These are phyloP conservation scores for Candida manassasensis DNA, from an alignment of 805 yeast species.

Conservation along the genomic window DNA sequence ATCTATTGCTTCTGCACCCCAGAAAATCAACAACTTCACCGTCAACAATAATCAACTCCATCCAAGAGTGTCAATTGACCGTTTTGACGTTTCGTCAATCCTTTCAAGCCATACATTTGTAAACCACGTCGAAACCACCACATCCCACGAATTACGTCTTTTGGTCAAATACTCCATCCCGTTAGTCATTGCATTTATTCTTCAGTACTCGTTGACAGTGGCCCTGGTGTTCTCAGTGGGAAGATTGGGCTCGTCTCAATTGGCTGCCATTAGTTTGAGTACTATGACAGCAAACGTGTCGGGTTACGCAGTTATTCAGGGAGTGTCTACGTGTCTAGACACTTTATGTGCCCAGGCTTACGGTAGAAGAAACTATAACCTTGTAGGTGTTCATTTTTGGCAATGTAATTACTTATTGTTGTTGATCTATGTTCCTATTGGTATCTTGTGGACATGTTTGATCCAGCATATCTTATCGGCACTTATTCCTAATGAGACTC, in stretches of 20 bases:
- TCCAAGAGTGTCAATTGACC: slow-evolving; percentile 8
- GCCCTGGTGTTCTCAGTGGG: slow-evolving; percentile 79
- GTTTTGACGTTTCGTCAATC: slow-evolving; percentile 17
- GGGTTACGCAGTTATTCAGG: slow-evolving; percentile 71
- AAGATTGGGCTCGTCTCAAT: slow-evolving; percentile 61
- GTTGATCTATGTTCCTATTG: slow-evolving; percentile 50
- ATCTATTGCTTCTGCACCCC: slow-evolving; percentile 32
- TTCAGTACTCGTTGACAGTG: slow-evolving; percentile 69
- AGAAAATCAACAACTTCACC: slow-evolving; percentile 8
- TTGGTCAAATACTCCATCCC: slow-evolving; percentile 48
- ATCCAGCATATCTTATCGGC: slow-evolving; percentile 44
- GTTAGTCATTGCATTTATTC: slow-evolving; percentile 57
- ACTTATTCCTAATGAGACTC: slow-evolving; percentile 18
- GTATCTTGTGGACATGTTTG: slow-evolving; percentile 55
- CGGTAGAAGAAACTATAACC: slow-evolving; percentile 59
- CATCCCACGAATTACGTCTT: slow-evolving; percentile 34
- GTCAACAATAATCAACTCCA: slow-evolving; percentile 2
- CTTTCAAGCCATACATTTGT: slow-evolving; percentile 18
- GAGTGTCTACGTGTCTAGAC: slow-evolving; percentile 73
- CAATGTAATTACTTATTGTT: slow-evolving; percentile 58
- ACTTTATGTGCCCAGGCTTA: slow-evolving; percentile 76
- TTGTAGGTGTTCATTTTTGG: slow-evolving; percentile 66
- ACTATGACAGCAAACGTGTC: slow-evolving; percentile 76
- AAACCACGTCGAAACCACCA: slow-evolving; percentile 42
- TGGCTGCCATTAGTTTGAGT: slow-evolving; percentile 72